Evolutionary conservation across 176 grass and related monocot genomes (phyloP).

Genomic region (Tillandsia leiboldiana): DNA sequence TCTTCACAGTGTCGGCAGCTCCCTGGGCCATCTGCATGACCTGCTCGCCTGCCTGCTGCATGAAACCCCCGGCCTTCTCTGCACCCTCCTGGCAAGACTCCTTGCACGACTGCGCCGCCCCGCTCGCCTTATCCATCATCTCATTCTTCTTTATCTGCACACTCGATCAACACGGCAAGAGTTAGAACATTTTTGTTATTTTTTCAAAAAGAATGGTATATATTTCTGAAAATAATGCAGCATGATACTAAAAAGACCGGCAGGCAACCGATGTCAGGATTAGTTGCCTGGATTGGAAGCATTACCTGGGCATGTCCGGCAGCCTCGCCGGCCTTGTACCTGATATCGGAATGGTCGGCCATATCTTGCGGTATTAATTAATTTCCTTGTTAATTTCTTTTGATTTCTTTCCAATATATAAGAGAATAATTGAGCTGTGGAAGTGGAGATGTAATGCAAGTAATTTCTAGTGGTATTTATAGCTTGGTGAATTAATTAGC

Average conservation of each 20-base stretch:
- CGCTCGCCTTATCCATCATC: constrained; percentile 10
- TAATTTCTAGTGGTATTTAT: no score
- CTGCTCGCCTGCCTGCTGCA: constrained; percentile 22
- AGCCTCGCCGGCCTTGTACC: constrained; percentile 24
- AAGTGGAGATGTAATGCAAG: no score
- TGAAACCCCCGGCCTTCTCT: constrained; percentile 12
- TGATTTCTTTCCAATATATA: not conserved
- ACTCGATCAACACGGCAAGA: not conserved
- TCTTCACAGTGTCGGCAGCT: constrained; percentile 7
- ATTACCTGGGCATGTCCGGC: constrained; percentile 30
- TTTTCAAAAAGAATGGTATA: no score
- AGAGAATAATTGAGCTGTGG: no score
- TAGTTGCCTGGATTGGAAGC: no score
- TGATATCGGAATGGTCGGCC: constrained; percentile 26
- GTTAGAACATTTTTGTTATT: not conserved
- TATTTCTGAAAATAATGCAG: no score
- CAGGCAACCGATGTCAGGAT: no score
- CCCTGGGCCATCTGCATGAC: constrained; percentile 19
- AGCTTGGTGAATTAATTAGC: no score
- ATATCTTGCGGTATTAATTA: not conserved
- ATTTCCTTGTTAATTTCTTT: not conserved
- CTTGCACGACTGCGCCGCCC: not conserved
- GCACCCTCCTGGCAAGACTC: not conserved
- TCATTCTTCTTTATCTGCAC: constrained; percentile 28
- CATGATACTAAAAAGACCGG: no score